These are phyloP conservation scores for Irpex lacteus DNA, from an alignment of 1,284 basidiomycete species.

Conservation along the genomic window DNA sequence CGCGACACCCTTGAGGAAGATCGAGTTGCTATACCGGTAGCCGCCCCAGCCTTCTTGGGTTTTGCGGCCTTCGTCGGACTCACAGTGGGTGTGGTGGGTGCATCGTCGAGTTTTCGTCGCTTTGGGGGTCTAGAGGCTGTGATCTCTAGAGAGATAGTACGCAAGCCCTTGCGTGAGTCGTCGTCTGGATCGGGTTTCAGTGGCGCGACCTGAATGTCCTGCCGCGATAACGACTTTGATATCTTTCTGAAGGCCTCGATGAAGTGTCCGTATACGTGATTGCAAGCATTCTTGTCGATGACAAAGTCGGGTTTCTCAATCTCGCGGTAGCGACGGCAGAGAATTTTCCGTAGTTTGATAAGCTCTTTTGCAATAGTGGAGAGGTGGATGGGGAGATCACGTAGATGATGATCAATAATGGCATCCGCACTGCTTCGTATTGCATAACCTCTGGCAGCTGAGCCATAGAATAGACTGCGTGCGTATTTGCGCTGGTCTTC, in stretches of 20 bases:
- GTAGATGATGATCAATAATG: not conserved
- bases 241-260: not conserved
- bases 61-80: no score
- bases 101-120: no score
- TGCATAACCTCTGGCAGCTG: not conserved
- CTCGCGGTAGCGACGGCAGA: not conserved
- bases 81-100: no score
- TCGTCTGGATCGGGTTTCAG: no score
- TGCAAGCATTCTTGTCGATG: not conserved
- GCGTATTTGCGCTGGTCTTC: not conserved
- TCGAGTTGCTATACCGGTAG: no score
- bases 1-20: no score
- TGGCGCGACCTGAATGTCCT: not conserved
- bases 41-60: no score
- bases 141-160: no score
- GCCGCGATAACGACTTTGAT: not conserved
- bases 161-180: no score
- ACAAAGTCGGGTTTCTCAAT: not conserved
- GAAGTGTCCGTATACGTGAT: not conserved
- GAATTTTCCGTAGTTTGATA: not conserved
- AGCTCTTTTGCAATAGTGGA: not conserved
- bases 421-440: not conserved
- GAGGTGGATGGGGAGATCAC: not conserved
- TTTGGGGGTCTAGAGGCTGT: no score
- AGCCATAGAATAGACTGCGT: not conserved